Base-by-base conservation (phyloP, 2,329 filamentous ascomycete genomes). In the Apiospora pterosperma region DNA sequence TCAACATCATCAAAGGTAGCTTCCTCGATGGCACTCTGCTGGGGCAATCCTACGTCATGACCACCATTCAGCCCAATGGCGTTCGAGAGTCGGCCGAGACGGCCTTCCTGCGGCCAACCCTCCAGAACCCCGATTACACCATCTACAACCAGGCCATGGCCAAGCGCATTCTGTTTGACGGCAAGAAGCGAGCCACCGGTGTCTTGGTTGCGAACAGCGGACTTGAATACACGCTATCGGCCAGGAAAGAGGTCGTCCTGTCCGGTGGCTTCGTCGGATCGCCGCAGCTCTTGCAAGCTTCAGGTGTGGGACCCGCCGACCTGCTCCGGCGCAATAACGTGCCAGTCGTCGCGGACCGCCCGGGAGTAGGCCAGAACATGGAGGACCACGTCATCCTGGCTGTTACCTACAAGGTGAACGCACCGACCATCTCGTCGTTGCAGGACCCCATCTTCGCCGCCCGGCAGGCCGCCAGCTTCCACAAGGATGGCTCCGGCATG, bases 251-350 rank as follows among this genome's bases (percentile, higher is more conserved):
- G 76, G 90, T 87, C 52, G 85, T 90, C 68, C 80, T 90, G 68
- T 90, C 86, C 74, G 87, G 86, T 39, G 88, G 88, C 70, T 86
- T 88, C 61, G 82, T 90, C 64, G 87, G 90, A 74, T 90, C 88
- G 1, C 87, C 88, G 38, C 83, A 87, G 62, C 69, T 78, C 6
- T 70, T 78, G 2, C 64, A 70, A 36, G 64, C 70, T 10, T 71
- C 71, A 10, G 73, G 75, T 10, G 69, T 76, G 36, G 73, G 74
- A 2, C 70, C 76, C 2, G 67, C 70, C 23, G 69, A 70, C 12
- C 67, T 75, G 55, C 67, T 78, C 62, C 34, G 68, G 61, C 36
- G 70, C 62, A 67, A 72, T 38, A 67, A 69, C 36, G 73, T 78
- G 36, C 64, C 68, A 12, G 48, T 71, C 2, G 65, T 76, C 19